Evolutionary conservation across 305 asterid genomes (phyloP), one percentile per base, ranked within the genome.

Genomic region (Stenogyne calaminthoides): DNA sequence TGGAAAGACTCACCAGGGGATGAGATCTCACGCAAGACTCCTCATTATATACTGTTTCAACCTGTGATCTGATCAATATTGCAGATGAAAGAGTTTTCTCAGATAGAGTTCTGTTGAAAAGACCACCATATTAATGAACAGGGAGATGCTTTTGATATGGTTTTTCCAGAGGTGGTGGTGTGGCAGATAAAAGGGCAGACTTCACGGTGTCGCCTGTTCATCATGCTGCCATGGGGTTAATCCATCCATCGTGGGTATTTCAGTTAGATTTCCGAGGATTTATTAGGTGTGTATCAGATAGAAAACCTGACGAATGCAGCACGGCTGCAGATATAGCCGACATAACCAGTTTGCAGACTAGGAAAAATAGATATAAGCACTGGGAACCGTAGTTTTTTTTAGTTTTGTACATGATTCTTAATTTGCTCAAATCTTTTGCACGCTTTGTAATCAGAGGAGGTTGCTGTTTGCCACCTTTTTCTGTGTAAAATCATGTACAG

Each of bases 221-320:
- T 79, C 93, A 87, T 42, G 95, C 96, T 58, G 97, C 96, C 64
- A 80, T 88, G 39, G 96, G 95, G 15, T 72, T 89, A 68, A 76
- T 91, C 77, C 97, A 89, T 76, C 92, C 93, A 34, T 84, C 94
- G 44, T 93, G 96, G 97, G 98, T 19, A 89, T 93, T 65, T 93
- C 98, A 6, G 78, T 91, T 42, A 80, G 98, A 72, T 91, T 93
- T 80, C 98, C 98, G 0, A 81, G n/a, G 98, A 60, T 93, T 88
- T 74, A 67, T 88, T 42, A 83, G 79, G 9, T 77, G 85, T 18
- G 72, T 85, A 36, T 70, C 84, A 2, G 96, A 91, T 76, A 83
- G 96, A 78, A 89, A 82, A 55, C 89, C 98, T 10, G 97, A 89
- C 70, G 98, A 89, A 51, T 91, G 98, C 80, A 89, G 89, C 88